phyloP scores from a whole-genome alignment of 108 stramenopile species.

The Nitzschia sp. region DNA sequence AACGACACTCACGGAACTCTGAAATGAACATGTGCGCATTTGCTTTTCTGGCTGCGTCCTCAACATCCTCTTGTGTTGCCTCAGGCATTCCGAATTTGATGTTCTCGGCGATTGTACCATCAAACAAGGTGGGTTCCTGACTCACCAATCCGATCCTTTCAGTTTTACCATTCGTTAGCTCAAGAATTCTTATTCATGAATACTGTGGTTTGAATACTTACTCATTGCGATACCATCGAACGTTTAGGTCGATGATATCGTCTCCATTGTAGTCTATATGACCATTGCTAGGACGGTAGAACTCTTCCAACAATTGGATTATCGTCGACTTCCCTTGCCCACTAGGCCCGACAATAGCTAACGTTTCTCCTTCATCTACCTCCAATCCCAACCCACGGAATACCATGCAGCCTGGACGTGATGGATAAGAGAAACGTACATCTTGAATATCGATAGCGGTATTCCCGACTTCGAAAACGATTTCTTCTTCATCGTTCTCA shows the following conservation, averaged over 20 bases:
- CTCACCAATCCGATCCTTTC: conserved; percentile 44
- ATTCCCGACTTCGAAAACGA: background rate
- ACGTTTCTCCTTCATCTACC: conserved; percentile 51
- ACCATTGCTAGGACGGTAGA: conserved; percentile 71
- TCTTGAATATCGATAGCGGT: conserved; percentile 26
- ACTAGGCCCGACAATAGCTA: conserved; percentile 80
- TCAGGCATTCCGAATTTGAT: conserved; percentile 62
- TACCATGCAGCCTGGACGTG: conserved; percentile 48
- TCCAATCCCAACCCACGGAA: conserved; percentile 44
- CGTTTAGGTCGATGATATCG: conserved; percentile 65
- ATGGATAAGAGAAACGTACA: conserved; percentile 76
- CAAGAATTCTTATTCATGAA: background rate
- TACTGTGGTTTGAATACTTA: background rate
- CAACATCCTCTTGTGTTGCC: conserved; percentile 47
- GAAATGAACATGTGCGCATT: conserved; percentile 73
- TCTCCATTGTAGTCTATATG: conserved; percentile 63
- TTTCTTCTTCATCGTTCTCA: background rate
- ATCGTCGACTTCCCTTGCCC: conserved; percentile 37
- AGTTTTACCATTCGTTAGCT: background rate
- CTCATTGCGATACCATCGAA: conserved; percentile 60
- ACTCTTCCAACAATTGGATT: conserved; percentile 40
- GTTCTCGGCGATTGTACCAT: conserved; percentile 72
- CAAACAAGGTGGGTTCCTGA: conserved; percentile 79
- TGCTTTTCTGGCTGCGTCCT: conserved; percentile 73
- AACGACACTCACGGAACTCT: conserved; percentile 31